Conservation (phyloP, 371 early-diverging fungal species). For the Lichtheimia ornata region DNA sequence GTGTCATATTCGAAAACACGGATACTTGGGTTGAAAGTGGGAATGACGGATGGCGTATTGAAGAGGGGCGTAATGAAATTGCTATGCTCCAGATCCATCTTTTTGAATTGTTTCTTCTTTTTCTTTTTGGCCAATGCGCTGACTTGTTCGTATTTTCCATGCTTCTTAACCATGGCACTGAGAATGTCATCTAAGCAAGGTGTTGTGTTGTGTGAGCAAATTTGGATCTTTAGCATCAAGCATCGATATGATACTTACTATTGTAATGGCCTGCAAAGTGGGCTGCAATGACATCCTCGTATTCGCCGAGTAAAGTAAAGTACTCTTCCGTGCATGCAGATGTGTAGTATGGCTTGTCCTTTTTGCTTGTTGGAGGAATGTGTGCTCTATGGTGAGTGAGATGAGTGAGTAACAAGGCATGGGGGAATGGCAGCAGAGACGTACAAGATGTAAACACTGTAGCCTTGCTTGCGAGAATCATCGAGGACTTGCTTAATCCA, state of each 20-base stretch:
- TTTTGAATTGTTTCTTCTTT: conserved; percentile 2
- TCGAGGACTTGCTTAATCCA: conserved; percentile 26
- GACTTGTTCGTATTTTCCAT: conserved; percentile 6
- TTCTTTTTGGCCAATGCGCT: conserved; percentile 9
- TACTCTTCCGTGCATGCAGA: conserved; percentile 34
- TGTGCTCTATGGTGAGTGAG: conserved; percentile 35
- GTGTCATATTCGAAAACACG: conserved; percentile 52
- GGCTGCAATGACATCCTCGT: conserved; percentile 36
- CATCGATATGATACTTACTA: conserved; percentile 11
- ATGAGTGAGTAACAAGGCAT: neutral
- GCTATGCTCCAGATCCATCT: neutral
- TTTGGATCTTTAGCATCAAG: neutral
- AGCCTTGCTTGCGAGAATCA: conserved; percentile 13
- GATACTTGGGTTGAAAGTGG: conserved; percentile 49
- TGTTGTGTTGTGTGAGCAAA: neutral
- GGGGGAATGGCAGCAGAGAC: neutral
- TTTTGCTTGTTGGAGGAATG: conserved; percentile 44
- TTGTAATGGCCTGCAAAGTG: conserved; percentile 56
- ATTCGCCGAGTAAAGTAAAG: conserved; percentile 38
- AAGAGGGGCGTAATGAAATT: conserved; percentile 29
- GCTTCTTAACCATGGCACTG: conserved; percentile 15
- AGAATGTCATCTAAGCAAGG: conserved; percentile 23
- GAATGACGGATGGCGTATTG: conserved; percentile 52
- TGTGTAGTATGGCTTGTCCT: conserved; percentile 22
- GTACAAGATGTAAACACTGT: conserved; percentile 27